Evolutionary conservation across 2,329 filamentous ascomycete species (phyloP), one percentile per base, ranked within the genome.

Genomic region (Fusarium irregulare): DNA sequence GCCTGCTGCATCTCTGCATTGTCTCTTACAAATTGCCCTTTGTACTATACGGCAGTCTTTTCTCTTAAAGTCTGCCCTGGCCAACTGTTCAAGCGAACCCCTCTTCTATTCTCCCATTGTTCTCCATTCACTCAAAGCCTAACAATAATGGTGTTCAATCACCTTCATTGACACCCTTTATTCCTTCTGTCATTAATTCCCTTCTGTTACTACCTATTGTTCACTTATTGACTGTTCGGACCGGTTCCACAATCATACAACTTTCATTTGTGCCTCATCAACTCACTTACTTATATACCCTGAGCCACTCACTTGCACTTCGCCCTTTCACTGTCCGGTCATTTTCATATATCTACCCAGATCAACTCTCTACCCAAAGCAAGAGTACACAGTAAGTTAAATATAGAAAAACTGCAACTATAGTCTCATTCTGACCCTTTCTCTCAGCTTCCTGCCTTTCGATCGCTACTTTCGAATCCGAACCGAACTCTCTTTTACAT

Each of bases 131-230:
- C 71, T 76, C 70, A 71, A 56, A 57, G 51, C 56, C 56, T 27
- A 57, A 75, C 73, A 77, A 76, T 72, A 77, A 77, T 77, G 73
- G 54, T 77, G 68, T 71, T 75, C 61, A 61, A 66, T 56, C 72
- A 64, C 70, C 56, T 66, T 56, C 37, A 66, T 58, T 71, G 60
- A 75, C 62, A 53, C 48, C 64, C 55, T 44, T 61, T 63, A 59
- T 55, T 49, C 7, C n/a, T 25, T 68, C 64, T 55, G 64, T 76
- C 72, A 46, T 70, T 73, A 53, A 55, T 74, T 59, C 54, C 42
- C 40, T 63, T 68, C 64, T 63, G 62, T 66, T 54, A 28, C 50
- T 41, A 56, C 42, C 49, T 47, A 56, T 55, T 65, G 40, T 64
- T 63, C 65, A 51, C 61, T 44, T 55, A 56, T 68, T 68, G 37